phyloP scores from a whole-genome alignment of 2,329 filamentous ascomycete species.

The Botrytis pseudocinerea region DNA sequence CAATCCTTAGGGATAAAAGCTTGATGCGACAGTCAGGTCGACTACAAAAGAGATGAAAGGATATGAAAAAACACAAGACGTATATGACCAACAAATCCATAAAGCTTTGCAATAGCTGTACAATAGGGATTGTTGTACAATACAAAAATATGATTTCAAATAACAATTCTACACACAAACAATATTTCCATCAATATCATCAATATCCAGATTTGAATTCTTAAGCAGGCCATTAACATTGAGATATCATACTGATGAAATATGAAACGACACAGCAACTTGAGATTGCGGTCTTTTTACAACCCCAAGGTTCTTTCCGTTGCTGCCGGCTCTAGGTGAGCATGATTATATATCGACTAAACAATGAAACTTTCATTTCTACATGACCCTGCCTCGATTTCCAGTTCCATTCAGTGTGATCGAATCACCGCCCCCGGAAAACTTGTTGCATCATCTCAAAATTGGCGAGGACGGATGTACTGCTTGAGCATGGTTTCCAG shows the following conservation, averaged over 20 bases:
- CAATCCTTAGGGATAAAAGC: background rate
- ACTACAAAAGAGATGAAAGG: background rate
- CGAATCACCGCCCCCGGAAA: background rate
- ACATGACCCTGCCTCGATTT: background rate
- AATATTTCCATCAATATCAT: fast-evolving
- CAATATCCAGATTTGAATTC: background rate
- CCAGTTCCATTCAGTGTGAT: background rate
- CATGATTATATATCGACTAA: background rate
- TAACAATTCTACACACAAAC: background rate
- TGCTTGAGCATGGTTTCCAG: background rate
- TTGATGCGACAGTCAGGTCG: background rate
- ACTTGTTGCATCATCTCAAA: background rate
- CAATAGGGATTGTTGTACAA: background rate
- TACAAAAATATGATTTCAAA: background rate
- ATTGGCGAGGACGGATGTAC: background rate
- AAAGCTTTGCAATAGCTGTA: background rate
- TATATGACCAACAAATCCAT: background rate
- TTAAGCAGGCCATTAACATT: background rate
- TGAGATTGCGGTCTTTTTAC: background rate
- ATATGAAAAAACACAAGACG: background rate
- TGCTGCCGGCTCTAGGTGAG: background rate
- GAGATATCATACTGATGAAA: background rate
- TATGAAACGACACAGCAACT: background rate
- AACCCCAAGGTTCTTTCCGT: background rate
- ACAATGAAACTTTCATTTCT: background rate